Base-by-base conservation (phyloP, 1,284 basidiomycete genomes). In the Ustilago shanxiensis region DNA sequence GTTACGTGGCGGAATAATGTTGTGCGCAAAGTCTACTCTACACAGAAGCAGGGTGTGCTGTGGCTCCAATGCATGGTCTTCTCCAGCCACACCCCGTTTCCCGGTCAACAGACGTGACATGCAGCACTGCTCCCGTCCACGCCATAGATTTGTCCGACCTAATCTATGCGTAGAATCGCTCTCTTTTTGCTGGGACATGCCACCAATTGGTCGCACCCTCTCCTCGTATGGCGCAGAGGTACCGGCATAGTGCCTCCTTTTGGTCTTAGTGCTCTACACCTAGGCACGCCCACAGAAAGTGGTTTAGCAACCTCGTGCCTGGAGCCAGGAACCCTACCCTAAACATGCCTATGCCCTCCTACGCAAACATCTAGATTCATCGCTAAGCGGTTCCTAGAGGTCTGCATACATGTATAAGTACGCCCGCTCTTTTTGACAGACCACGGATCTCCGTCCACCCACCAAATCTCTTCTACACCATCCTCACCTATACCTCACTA, bases 371-470 rank as follows among this genome's bases (percentile, higher is more conserved):
- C 41, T 44, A 44, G 41, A 33, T 7, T 20, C 41, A 44, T 5
- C 41, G 20, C 18, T 44, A 44, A 44, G 41, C 47, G 47, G 24
- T 49, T 49, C 47, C 47, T 28, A 41, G 22, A 14, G 20, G n/a
- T 41, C 20, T 35, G 44, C 29, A 47, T 33, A 44, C 49, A 52
- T 33, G 47, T 72, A 72, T 66, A 72, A 72, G 70, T 72, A 72
- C 49, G 39, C 24, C 35, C 35, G 60, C 52, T 51, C 14, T 51
- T 41, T 54, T 66, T 35, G 70, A 66, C 64, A 72, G 70, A 52
- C 59, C 49, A 52, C 59, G 59, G 47, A 63, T 39, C 53, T 63
- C 54, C 61, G 47, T 29, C 28, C 47, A 50, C 28, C 6, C 47
- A 51, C 35, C 7, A 24, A 16, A 37, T 11, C 52, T n/a, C 22